These are phyloP conservation scores for Carex littledalei DNA, from an alignment of 176 grass and related monocot species.

Conservation along the genomic window DNA sequence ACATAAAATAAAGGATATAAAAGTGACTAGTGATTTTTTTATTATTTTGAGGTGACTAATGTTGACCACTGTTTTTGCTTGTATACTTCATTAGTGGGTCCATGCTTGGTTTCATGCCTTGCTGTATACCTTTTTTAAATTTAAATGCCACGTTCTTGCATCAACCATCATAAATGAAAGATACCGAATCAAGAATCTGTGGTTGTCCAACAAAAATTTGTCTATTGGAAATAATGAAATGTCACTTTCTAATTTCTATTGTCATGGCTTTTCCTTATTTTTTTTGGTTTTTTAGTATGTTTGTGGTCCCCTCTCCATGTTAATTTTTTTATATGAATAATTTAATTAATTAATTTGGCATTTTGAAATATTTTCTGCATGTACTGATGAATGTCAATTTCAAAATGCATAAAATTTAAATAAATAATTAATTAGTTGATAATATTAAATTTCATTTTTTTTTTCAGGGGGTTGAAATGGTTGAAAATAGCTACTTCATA, in stretches of 20 bases:
- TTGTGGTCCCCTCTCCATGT: background rate
- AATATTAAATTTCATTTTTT: background rate
- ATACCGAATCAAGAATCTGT: slow-evolving; percentile 14
- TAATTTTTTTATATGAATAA: background rate
- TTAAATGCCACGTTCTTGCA: background rate
- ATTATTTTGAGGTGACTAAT: background rate
- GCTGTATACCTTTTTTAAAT: background rate
- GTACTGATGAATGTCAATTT: no score
- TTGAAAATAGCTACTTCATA: slow-evolving; percentile 89
- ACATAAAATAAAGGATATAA: background rate
- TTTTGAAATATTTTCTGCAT: background rate
- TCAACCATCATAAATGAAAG: background rate
- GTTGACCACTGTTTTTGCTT: background rate
- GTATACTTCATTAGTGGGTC: background rate
- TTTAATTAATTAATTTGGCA: background rate
- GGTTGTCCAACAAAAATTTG: background rate
- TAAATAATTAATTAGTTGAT: background rate
- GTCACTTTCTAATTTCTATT: background rate
- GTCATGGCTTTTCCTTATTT: background rate
- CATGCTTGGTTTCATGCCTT: background rate
- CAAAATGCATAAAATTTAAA: no score
- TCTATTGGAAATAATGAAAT: background rate
- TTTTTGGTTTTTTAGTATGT: background rate
- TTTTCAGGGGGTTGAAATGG: slow-evolving; percentile 54
- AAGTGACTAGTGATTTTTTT: background rate